A percentile compares a stretch with the other conserved stretches of the same genome.
phyloP scores from a whole-genome alignment of 306 rosid genomes.

The Castanea mollissima region DNA sequence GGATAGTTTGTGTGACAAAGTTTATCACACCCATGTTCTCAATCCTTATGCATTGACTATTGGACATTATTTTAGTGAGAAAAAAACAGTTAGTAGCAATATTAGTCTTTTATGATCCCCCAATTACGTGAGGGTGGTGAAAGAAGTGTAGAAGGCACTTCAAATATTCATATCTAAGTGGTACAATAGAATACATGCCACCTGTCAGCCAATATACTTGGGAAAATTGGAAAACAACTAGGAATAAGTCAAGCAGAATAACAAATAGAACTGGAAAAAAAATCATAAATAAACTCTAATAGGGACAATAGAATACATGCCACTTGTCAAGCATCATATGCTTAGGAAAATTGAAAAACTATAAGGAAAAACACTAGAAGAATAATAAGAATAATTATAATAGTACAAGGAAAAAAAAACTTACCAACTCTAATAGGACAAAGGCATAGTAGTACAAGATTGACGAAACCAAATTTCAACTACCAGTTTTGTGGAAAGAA shows the following conservation, averaged over 20 bases:
- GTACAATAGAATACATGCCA: background rate
- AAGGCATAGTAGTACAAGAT: conserved; percentile 13
- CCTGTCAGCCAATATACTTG: background rate
- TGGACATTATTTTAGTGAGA: background rate
- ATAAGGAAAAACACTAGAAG: too few species aligned
- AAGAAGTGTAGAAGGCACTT: conserved; percentile 1
- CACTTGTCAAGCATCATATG: too few species aligned
- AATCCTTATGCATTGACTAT: background rate
- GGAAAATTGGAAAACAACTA: background rate
- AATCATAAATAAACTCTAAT: background rate
- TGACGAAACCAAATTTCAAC: conserved; percentile 9
- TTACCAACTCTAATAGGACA: background rate
- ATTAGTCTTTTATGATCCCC: conserved; percentile 5
- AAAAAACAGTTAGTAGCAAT: background rate
- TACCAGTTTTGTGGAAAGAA: conserved; percentile 11
- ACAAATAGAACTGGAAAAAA: background rate
- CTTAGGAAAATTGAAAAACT: too few species aligned
- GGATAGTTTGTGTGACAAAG: background rate
- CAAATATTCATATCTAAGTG: conserved; percentile 7
- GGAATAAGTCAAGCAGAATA: background rate
- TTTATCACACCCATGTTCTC: background rate
- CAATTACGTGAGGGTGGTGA: conserved; percentile 2
- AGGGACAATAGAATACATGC: background rate
- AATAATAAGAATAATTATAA: background rate
- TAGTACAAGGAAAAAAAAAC: background rate